Conservation (phyloP, 1,284 basidiomycete species). For the Austroboletus olivaceoglutinosus region DNA sequence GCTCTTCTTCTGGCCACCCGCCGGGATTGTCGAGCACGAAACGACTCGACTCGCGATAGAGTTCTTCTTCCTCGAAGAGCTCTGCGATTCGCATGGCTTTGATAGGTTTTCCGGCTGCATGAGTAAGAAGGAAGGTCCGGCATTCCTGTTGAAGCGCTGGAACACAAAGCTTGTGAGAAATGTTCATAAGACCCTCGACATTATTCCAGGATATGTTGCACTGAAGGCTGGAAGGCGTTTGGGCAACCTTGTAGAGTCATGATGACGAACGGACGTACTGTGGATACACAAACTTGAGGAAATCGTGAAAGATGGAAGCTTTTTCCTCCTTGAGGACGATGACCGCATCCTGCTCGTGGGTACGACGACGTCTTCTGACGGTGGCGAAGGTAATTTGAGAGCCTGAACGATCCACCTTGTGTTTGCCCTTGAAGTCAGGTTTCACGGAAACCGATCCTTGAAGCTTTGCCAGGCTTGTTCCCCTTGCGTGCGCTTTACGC, state of each 20-base stretch:
- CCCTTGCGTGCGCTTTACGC: conserved; percentile 37
- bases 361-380: conserved; percentile 40
- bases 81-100: conserved; percentile 90
- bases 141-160: conserved; percentile 78
- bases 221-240: conserved; percentile 55
- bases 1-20: conserved; percentile 79
- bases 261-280: conserved; percentile 50
- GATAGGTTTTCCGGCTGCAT: conserved; percentile 87
- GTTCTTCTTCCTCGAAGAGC: conserved; percentile 80
- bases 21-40: conserved; percentile 90
- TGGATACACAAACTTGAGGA: conserved; percentile 83
- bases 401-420: conserved; percentile 18
- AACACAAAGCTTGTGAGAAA: conserved; percentile 82
- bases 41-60: conserved; percentile 85
- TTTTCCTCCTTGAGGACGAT: conserved; percentile 82
- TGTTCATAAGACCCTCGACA: conserved; percentile 84
- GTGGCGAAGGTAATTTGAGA: conserved; percentile 39
- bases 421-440: conserved; percentile 15
- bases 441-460: conserved; percentile 29
- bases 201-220: conserved; percentile 94
- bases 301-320: conserved; percentile 80
- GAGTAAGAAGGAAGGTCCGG: conserved; percentile 82
- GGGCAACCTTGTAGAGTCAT: not conserved
- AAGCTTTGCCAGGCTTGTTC: conserved; percentile 48
- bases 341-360: conserved; percentile 62